Percentiles rank a stretch among this genome's conserved stretches.
phyloP scores from a whole-genome alignment of 2,329 filamentous ascomycete genomes.

The Phaeosphaeriaceae sp. region DNA sequence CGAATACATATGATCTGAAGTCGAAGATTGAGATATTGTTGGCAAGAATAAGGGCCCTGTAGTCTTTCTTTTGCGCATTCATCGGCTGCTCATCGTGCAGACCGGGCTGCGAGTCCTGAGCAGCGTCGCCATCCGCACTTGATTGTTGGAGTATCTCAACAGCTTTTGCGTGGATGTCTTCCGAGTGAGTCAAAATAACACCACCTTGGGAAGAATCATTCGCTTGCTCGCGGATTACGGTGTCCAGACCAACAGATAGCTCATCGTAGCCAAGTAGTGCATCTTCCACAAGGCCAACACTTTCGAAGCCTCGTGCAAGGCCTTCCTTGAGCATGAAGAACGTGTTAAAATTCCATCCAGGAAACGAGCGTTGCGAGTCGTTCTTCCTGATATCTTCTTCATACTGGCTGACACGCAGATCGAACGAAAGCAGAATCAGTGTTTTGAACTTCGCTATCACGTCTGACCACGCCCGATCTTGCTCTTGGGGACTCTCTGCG shows the following conservation, averaged over 20 bases:
- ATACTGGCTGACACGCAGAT: conserved; percentile 88
- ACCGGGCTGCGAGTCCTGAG: conserved; percentile 12
- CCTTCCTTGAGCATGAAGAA: conserved; percentile 99
- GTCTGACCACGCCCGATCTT: conserved; percentile 82
- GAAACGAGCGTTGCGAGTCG: conserved; percentile 82
- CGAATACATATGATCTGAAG: conserved; percentile 92
- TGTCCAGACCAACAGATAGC: conserved; percentile 84
- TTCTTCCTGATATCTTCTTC: conserved; percentile 97
- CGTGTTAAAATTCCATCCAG: conserved; percentile 99
- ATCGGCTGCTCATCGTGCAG: conserved; percentile 46
- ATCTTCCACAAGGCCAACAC: conserved; percentile 93
- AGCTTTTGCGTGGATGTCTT: conserved; percentile 69
- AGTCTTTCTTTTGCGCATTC: conserved; percentile 69
- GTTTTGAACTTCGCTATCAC: conserved; percentile 85
- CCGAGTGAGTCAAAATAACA: conserved; percentile 73
- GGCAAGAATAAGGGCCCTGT: conserved; percentile 87
- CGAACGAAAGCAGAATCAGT: conserved; percentile 87
- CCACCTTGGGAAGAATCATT: conserved; percentile 71
- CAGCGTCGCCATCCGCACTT: conserved; percentile 24
- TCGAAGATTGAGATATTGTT: conserved; percentile 97
- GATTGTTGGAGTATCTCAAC: conserved; percentile 26
- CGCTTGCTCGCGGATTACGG: conserved; percentile 77
- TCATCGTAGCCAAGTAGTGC: conserved; percentile 95
- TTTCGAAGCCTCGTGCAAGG: conserved; percentile 91
- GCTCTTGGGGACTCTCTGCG: conserved; percentile 75